These are phyloP conservation scores for Thraustotheca clavata DNA, from an alignment of 352 stramenopile species.

Conservation along the genomic window DNA sequence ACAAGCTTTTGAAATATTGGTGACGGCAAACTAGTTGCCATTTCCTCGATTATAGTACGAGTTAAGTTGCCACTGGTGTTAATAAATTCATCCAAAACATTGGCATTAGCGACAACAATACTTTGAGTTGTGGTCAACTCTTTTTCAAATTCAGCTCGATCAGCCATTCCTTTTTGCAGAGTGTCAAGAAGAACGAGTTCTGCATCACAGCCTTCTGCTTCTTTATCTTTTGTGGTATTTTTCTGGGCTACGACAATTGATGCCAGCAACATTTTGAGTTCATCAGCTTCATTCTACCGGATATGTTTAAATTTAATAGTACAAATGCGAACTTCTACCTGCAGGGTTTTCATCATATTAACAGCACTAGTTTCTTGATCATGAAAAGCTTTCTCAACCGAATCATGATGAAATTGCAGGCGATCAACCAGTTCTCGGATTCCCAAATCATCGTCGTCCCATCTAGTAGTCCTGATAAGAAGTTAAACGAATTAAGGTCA, in stretches of 20 bases:
- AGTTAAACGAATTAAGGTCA: background rate
- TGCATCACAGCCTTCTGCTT: constrained; percentile 2
- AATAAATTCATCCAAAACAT: background rate
- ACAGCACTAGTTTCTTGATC: constrained; percentile 58
- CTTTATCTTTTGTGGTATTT: background rate
- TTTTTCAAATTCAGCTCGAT: constrained; percentile 16
- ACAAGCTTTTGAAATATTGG: background rate
- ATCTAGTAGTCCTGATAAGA: constrained; percentile 18
- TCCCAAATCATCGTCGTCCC: constrained; percentile 69
- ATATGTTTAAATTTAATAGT: background rate
- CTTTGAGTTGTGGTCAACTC: background rate
- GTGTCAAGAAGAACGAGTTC: constrained; percentile 22
- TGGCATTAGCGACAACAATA: constrained; percentile 14
- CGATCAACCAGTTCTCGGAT: constrained; percentile 64
- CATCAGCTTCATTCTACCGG: constrained; percentile 32
- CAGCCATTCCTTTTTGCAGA: constrained; percentile 18
- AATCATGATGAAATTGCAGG: constrained; percentile 70
- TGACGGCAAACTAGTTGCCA: background rate
- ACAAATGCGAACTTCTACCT: constrained; percentile 19
- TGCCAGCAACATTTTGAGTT: constrained; percentile 63
- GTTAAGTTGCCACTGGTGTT: background rate
- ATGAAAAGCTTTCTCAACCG: constrained; percentile 60
- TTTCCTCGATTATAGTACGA: constrained; percentile 9
- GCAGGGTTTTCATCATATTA: constrained; percentile 53
- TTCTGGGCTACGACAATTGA: constrained; percentile 28